Conservation (phyloP, 2,329 filamentous ascomycete species). For the Pseudogymnoascus sp. region DNA sequence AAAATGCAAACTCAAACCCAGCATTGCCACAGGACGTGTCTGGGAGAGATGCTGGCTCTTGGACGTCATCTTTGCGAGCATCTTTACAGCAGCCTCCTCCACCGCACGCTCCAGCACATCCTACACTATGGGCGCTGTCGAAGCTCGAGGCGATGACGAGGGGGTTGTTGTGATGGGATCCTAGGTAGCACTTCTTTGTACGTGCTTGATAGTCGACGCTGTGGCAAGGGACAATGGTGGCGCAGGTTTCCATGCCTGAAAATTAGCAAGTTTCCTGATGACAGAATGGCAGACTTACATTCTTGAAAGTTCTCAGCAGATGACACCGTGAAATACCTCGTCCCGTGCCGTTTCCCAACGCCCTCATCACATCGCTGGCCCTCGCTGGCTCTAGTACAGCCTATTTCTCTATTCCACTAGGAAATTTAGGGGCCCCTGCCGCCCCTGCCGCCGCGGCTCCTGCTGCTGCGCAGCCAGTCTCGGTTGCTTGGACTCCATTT, state of each 20-base stretch:
- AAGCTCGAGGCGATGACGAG: slow-evolving; percentile 14
- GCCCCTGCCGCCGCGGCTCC: background rate
- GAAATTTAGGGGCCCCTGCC: background rate
- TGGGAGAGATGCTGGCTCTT: slow-evolving; percentile 14
- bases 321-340: slow-evolving; percentile 10
- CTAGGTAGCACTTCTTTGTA: slow-evolving; percentile 16
- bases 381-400: background rate
- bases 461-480: background rate
- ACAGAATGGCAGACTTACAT: slow-evolving; percentile 11
- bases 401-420: background rate
- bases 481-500: background rate
- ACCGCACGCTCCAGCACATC: slow-evolving; percentile 15
- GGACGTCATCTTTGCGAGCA: slow-evolving; percentile 9
- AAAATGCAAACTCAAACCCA: slow-evolving; percentile 15
- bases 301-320: background rate
- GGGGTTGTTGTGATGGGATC: slow-evolving; percentile 16
- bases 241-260: slow-evolving; percentile 17
- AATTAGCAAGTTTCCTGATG: slow-evolving; percentile 14
- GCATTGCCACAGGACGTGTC: slow-evolving; percentile 18
- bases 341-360: slow-evolving; percentile 13
- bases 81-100: slow-evolving; percentile 14
- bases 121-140: slow-evolving; percentile 16
- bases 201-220: slow-evolving; percentile 17
- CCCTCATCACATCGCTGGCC: background rate
- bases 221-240: slow-evolving; percentile 15